Percentiles rank a stretch among this genome's conserved stretches.
phyloP scores from a whole-genome alignment of 2,329 filamentous ascomycete genomes.

The Xylariales sp. region DNA sequence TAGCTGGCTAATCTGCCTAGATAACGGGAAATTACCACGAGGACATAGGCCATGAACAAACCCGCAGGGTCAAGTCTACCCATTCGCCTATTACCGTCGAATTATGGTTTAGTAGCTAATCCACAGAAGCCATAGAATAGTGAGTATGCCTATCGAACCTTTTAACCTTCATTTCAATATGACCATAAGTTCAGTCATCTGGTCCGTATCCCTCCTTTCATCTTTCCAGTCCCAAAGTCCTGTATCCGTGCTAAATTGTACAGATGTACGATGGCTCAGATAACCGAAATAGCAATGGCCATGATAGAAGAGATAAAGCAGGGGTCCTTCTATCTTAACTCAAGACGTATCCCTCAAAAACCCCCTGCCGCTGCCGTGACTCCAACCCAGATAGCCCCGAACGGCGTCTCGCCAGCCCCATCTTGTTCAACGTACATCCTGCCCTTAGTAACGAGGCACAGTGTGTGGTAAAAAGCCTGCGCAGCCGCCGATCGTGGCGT shows the following conservation, averaged over 20 bases:
- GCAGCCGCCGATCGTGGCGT: constrained; percentile 72
- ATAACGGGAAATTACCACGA: constrained; percentile 3
- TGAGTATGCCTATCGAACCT: neutral
- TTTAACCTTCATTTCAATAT: neutral
- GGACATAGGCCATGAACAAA: constrained; percentile 21
- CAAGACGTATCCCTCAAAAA: neutral
- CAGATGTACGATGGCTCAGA: constrained; percentile 7
- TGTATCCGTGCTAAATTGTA: neutral
- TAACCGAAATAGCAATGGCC: too few species aligned
- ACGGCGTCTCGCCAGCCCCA: constrained; percentile 53
- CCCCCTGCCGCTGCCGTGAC: constrained; percentile 43
- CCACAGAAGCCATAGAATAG: constrained; percentile 3
- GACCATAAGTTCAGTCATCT: neutral
- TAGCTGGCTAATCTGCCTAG: constrained; percentile 7
- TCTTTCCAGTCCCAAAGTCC: neutral
- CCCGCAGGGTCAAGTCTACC: neutral
- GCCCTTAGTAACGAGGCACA: constrained; percentile 75
- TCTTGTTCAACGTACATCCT: constrained; percentile 72
- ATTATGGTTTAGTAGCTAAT: constrained; percentile 18
- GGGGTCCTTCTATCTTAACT: neutral
- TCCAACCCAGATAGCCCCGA: constrained; percentile 62
- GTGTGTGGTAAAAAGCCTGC: constrained; percentile 80
- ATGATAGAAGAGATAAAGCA: too few species aligned
- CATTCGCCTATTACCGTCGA: constrained; percentile 13
- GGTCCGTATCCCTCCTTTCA: neutral